Percentiles rank a stretch among this genome's conserved stretches.
These are phyloP conservation scores for Poterioochromonas sp. DNA, from an alignment of 352 stramenopile species.

Conservation along the genomic window DNA sequence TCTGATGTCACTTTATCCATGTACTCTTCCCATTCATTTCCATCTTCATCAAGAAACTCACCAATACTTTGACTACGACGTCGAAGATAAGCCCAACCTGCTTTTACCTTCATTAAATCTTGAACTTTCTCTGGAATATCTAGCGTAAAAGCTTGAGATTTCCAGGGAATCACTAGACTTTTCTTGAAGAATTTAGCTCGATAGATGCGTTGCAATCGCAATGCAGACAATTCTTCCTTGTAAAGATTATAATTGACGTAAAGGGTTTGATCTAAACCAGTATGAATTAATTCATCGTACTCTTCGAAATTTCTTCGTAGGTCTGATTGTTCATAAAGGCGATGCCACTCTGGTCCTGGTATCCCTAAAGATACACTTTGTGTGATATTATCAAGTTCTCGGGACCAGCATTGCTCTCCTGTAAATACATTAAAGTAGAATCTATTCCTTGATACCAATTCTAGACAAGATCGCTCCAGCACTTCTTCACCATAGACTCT, in stretches of 20 bases:
- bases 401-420: not conserved
- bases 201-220: conserved; percentile 34
- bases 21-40: conserved; percentile 38
- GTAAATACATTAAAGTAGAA: not conserved
- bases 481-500: not conserved
- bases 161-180: conserved; percentile 19
- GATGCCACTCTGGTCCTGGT: not conserved
- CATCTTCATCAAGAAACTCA: conserved; percentile 36
- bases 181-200: conserved; percentile 16
- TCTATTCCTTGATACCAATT: not conserved
- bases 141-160: conserved; percentile 33
- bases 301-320: conserved; percentile 6
- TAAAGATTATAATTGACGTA: conserved; percentile 33
- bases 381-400: not conserved
- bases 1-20: conserved; percentile 36
- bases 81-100: conserved; percentile 39
- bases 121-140: conserved; percentile 28
- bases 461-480: not conserved
- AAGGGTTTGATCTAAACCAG: conserved; percentile 29
- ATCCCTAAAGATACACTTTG: not conserved
- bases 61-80: conserved; percentile 29
- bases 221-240: conserved; percentile 30
- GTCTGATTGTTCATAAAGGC: not conserved
- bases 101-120: conserved; percentile 6
- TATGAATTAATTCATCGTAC: conserved; percentile 38